phyloP scores from a whole-genome alignment of 2,329 filamentous ascomycete species.

The Talaromyces sp. region DNA sequence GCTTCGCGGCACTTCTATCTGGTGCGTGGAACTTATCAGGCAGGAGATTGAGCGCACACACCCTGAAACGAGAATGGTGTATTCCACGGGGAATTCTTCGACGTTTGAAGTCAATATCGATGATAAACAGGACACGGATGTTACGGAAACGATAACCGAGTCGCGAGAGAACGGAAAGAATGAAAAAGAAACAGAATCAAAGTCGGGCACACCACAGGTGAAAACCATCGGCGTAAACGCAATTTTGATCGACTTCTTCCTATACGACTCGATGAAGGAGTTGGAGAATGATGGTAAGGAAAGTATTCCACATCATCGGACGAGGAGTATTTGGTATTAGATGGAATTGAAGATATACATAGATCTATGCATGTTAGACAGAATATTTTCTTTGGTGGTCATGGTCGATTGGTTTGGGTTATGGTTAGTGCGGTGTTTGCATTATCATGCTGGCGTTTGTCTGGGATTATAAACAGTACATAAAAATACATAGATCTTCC shows the following conservation, averaged over 20 bases:
- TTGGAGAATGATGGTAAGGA: constrained; percentile 58
- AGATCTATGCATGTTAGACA: not conserved
- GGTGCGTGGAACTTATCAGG: constrained; percentile 85
- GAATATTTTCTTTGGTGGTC: not conserved
- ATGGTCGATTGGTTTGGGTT: not conserved
- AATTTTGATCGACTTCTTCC: constrained; percentile 91
- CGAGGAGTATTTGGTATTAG: constrained; percentile 90
- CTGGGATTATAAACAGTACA: not conserved
- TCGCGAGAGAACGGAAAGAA: not conserved
- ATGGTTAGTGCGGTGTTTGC: not conserved
- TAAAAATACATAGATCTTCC: not conserved
- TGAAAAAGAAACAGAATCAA: not conserved
- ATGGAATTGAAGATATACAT: not conserved
- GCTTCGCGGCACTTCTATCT: constrained; percentile 87
- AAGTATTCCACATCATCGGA: constrained; percentile 74
- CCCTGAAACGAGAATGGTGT: constrained; percentile 46
- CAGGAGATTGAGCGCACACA: constrained; percentile 71
- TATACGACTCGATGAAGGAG: constrained; percentile 92
- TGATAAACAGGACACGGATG: not conserved
- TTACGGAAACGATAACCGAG: not conserved
- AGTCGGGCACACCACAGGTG: not conserved
- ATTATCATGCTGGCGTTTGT: not conserved
- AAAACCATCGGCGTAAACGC: constrained; percentile 61
- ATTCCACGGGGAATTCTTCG: constrained; percentile 10
- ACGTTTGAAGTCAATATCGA: not conserved